Base-by-base conservation (phyloP, 306 rosid genomes). In the Potentilla sterilis region DNA sequence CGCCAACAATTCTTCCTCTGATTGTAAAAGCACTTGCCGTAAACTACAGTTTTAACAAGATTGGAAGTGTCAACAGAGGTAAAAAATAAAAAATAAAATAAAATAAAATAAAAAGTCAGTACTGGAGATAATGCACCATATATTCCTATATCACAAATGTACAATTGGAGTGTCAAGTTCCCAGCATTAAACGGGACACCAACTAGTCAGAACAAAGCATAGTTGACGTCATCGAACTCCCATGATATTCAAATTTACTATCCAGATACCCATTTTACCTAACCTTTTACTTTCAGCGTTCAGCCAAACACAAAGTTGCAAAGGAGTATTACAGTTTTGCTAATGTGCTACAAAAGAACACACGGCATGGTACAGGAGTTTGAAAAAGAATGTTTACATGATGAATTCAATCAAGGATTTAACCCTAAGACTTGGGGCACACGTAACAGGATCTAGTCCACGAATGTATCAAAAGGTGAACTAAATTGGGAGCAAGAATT, bases 1-100 rank as follows among this genome's bases (percentile, higher is more conserved):
- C 76, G 77, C 85, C 90, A 96, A 69, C 80, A 90, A 79, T 77
- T 96, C 99, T 57, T 92, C 99, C 87, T 92, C 99, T 3, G 99
- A 88, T 68, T 96, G 98, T 75, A 96, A 76, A 54, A 96, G 93
- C 41, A 85, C 88, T 81, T 88, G 92, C 46, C 96, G 88, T 84
- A 96, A 89, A 77, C 99, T 96, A 80, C 83, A 84, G 64, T 62
- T 76, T 73, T 37, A 65, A 61, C 13, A 74, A 52, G 46, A 63
- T 49, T 22, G 80, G 42, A 66, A 35, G 40, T 64, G 32, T 65
- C 69, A 82, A 34, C 42, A 12, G 35, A 10, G 14, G 54, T 28
- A 35, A 74, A 66, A 69, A 32, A 65, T n/a, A n/a, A n/a, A n/a
- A n/a, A n/a, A n/a, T n/a, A n/a, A n/a, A n/a, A n/a, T n/a, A n/a